These are phyloP conservation scores for Toxicodendron radicans DNA, from an alignment of 345 rosid species.

Conservation along the genomic window DNA sequence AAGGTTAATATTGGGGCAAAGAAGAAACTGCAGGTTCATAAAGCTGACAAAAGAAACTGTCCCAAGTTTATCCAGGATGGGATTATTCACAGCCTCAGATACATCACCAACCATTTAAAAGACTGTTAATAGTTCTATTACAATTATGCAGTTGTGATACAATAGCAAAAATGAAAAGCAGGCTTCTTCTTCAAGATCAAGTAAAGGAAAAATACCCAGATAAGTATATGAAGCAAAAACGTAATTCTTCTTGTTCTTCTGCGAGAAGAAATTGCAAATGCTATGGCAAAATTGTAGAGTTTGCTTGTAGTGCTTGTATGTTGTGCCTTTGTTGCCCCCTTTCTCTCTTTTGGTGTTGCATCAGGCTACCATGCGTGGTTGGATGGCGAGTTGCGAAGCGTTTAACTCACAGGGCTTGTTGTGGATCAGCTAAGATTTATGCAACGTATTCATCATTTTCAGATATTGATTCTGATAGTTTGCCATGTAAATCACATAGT, in stretches of 20 bases:
- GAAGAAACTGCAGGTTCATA: background rate
- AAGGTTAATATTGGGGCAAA: background rate
- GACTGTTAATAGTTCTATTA: background rate
- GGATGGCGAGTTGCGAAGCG: conserved; percentile 40
- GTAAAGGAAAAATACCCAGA: background rate
- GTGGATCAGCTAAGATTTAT: conserved; percentile 33
- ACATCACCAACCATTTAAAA: background rate
- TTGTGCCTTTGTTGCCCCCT: conserved; percentile 65
- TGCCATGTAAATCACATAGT: conserved; percentile 8
- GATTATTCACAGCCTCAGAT: background rate
- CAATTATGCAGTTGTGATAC: background rate
- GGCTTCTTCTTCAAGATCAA: conserved; percentile 3
- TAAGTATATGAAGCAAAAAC: background rate
- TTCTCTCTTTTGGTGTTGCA: conserved; percentile 52
- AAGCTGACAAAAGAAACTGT: conserved; percentile 2
- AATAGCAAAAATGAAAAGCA: background rate
- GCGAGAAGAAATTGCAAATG: conserved; percentile 18
- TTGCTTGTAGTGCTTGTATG: conserved; percentile 53
- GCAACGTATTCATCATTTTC: conserved; percentile 76
- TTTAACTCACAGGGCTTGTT: conserved; percentile 30
- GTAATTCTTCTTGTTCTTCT: conserved; percentile 5
- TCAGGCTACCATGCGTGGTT: conserved; percentile 59
- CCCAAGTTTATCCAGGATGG: background rate
- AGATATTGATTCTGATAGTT: conserved; percentile 51
- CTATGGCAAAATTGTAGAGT: conserved; percentile 36